These are phyloP conservation scores for Dipodascus albidus DNA, from an alignment of 805 yeast species.

Conservation along the genomic window DNA sequence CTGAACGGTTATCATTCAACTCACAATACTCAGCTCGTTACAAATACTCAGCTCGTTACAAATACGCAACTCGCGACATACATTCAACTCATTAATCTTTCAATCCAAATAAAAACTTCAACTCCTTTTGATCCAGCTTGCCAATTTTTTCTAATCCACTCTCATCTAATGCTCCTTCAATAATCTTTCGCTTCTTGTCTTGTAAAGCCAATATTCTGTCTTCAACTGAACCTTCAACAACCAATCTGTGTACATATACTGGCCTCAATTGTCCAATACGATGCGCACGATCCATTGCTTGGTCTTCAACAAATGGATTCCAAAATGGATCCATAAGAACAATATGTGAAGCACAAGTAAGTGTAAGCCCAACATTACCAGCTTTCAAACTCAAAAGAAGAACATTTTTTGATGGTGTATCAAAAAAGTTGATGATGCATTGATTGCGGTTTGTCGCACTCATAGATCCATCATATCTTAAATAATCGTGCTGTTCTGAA, in stretches of 20 bases:
- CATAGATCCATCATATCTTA: conserved; percentile 82
- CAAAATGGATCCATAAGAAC: conserved; percentile 91
- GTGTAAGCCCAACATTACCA: conserved; percentile 89
- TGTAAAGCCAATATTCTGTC: conserved; percentile 81
- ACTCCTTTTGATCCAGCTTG: conserved; percentile 52
- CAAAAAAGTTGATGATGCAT: conserved; percentile 52
- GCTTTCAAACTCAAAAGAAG: conserved; percentile 77
- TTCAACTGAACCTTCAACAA: conserved; percentile 68
- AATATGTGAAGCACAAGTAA: conserved; percentile 91
- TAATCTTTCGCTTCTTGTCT: conserved; percentile 61
- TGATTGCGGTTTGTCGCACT: conserved; percentile 51
- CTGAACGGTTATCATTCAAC: too few relatives aligned
- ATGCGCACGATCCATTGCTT: conserved; percentile 93
- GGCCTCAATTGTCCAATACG: conserved; percentile 81
- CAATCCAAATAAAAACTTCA: conserved; percentile 54
- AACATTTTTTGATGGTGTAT: conserved; percentile 38
- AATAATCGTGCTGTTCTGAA: conserved; percentile 29
- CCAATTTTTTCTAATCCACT: conserved; percentile 54
- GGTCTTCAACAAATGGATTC: conserved; percentile 97
- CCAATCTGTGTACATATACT: conserved; percentile 65
- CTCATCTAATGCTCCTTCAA: conserved; percentile 77
- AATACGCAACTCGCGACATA: too few relatives aligned
- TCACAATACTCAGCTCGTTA: too few relatives aligned
- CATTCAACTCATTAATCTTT: not conserved
- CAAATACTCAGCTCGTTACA: too few relatives aligned